Conservation (phyloP, 2,329 filamentous ascomycete species). For the Penicillium brasilianum region DNA sequence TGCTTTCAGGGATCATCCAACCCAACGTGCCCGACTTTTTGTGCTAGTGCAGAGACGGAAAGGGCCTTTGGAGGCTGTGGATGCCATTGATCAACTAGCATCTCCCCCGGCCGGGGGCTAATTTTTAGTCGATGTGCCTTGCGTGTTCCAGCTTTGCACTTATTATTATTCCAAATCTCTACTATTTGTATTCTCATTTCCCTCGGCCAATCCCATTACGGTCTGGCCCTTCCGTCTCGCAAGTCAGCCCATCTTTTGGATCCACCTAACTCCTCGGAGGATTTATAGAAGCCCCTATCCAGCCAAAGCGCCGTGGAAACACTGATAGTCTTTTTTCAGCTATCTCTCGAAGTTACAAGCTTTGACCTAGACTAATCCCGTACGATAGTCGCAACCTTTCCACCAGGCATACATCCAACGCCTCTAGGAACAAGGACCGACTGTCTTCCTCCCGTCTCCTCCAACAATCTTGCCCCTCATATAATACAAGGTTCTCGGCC, state of each 20-base stretch:
- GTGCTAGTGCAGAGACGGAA: neutral
- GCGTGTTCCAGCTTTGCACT: conserved; percentile 7
- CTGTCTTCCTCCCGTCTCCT: no score
- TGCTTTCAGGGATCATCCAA: neutral
- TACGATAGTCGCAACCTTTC: neutral
- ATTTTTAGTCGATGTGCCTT: neutral
- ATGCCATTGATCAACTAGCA: neutral
- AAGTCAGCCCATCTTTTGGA: conserved; percentile 17
- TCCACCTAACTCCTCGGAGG: neutral
- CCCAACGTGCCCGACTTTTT: neutral
- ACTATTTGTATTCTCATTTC: neutral
- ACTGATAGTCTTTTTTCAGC: neutral
- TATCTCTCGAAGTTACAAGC: neutral
- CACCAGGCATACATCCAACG: neutral
- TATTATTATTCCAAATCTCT: neutral
- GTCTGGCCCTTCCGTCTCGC: conserved; percentile 8
- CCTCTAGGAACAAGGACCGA: neutral
- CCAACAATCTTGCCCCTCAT: no score
- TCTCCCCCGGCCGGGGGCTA: conserved; percentile 3
- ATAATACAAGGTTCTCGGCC: neutral
- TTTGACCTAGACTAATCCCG: neutral
- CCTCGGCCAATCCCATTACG: neutral
- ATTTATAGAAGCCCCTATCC: conserved; percentile 14
- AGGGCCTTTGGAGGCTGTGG: neutral
- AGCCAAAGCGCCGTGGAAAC: neutral